phyloP scores from a whole-genome alignment of 1,139 yeast species.

The Kodamaea plutei region DNA sequence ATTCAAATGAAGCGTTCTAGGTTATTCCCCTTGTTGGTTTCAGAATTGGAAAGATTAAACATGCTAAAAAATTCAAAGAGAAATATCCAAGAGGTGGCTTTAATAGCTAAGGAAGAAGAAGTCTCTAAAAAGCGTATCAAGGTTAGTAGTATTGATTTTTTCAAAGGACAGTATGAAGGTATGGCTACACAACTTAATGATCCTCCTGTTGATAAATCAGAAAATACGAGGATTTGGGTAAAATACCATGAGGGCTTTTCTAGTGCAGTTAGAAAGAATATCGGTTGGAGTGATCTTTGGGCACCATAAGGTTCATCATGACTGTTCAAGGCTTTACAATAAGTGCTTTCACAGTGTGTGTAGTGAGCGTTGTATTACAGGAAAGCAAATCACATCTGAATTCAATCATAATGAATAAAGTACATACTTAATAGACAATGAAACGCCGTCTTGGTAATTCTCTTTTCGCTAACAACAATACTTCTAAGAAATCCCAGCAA shows the following conservation, averaged over 20 bases:
- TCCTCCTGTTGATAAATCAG: conserved; percentile 12
- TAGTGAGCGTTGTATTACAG: no score
- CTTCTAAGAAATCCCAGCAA: conserved; percentile 2
- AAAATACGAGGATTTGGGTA: conserved; percentile 66
- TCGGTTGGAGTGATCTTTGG: conserved; percentile 78
- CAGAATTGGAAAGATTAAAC: conserved; percentile 37
- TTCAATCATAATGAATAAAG: no score
- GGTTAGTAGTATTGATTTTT: conserved; percentile 36
- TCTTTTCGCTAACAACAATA: no score
- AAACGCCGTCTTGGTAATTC: no score
- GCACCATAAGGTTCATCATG: conserved; percentile 8
- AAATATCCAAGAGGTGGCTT: conserved; percentile 1
- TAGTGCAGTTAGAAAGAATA: conserved; percentile 84
- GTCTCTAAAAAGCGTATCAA: conserved; percentile 20
- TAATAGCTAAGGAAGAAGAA: conserved; percentile 17
- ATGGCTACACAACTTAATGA: conserved; percentile 21
- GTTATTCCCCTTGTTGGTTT: conserved; percentile 36
- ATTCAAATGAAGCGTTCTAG: conserved; percentile 29
- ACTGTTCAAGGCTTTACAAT: no score
- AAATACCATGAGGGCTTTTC: conserved; percentile 92
- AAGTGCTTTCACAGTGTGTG: no score
- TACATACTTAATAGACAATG: no score
- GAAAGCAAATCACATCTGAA: no score
- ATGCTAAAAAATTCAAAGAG: conserved; percentile 15
- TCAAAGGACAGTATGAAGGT: conserved; percentile 37